Evolutionary conservation across 176 grass and related monocot genomes (phyloP), one percentile per base, ranked within the genome.

Genomic region (Cenchrus purpureus): DNA sequence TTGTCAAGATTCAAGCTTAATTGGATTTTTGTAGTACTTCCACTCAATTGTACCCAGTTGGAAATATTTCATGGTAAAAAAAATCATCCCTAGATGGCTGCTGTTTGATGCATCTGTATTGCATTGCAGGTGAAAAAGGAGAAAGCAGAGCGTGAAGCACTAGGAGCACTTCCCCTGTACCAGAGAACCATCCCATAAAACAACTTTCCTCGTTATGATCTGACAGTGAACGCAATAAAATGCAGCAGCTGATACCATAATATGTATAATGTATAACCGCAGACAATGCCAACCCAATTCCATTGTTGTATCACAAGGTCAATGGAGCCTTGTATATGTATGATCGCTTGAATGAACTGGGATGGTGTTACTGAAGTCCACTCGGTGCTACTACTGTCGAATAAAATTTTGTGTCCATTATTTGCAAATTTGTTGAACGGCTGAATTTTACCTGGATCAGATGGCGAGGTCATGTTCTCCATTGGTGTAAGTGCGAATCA

Each of bases 141-240:
- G 86, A 82, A 61, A 12, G 82, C 91, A 37, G 94, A 97, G 62
- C 89, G 91, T 68, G 91, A 97, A 70, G 94, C 91, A 67, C 72
- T 97, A 25, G 91, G 91, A 86, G 94, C 91, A 52, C 91, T 97
- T 74, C 91, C 91, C 42, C 85, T 97, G 15, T 97, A 97, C 68
- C 89, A 97, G 91, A 80, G 94, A 59, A 88, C 91, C 72, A 90
- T 97, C 72, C 94, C 94, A 62, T 93, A 59, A 91, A 67, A 48
- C 17, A 14, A 3, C 51, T 19, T 67, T 80, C 12, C 10, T 52
- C 3, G 8, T 4, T 11, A 20, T 79, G 37, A 59, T 79, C 64
- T 71, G 48, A 82, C 74, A 65, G 58, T 77, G 82, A 13, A 82
- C 73, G 10, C 69, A 68, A 89, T 90, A 86, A 86, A 73, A 37